phyloP scores from a whole-genome alignment of 1,284 basidiomycete species.

The Trichosporon faecale region DNA sequence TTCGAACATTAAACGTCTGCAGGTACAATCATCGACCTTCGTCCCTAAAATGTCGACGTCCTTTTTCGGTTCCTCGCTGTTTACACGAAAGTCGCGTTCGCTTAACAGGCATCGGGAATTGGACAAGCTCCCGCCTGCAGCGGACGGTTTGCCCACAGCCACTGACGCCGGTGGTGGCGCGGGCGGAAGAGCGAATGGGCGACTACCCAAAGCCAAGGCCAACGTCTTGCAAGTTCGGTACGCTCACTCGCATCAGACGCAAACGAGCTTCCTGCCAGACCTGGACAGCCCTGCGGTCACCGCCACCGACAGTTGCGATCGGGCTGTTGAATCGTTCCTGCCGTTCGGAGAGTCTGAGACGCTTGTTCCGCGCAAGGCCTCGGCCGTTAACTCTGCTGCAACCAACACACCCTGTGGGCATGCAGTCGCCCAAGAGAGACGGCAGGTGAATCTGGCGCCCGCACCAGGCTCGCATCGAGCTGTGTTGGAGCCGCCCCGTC shows the following conservation, averaged over 20 bases:
- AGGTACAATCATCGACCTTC: neutral
- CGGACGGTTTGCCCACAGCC: neutral
- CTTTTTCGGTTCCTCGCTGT: neutral
- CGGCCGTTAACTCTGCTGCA: neutral
- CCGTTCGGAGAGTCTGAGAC: conserved; percentile 8
- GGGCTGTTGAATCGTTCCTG: neutral
- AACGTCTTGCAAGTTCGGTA: neutral
- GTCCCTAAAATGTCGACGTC: neutral
- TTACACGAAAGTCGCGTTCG: neutral
- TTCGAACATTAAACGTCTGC: neutral
- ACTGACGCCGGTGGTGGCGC: neutral
- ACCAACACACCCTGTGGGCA: neutral
- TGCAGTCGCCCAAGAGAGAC: neutral
- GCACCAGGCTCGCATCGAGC: no score
- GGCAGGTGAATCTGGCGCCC: no score
- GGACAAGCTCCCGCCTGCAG: neutral
- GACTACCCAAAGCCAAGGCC: neutral
- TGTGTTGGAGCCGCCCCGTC: neutral
- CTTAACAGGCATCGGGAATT: neutral
- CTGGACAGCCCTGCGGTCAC: neutral
- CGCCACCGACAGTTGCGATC: neutral
- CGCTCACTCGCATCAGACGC: neutral
- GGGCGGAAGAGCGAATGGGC: neutral
- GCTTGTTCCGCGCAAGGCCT: neutral
- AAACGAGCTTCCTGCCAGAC: conserved; percentile 1